Evolutionary conservation across 495 filamentous ascomycete genomes (phyloP), one percentile per base, ranked within the genome.

Genomic region (Neurospora sp.): DNA sequence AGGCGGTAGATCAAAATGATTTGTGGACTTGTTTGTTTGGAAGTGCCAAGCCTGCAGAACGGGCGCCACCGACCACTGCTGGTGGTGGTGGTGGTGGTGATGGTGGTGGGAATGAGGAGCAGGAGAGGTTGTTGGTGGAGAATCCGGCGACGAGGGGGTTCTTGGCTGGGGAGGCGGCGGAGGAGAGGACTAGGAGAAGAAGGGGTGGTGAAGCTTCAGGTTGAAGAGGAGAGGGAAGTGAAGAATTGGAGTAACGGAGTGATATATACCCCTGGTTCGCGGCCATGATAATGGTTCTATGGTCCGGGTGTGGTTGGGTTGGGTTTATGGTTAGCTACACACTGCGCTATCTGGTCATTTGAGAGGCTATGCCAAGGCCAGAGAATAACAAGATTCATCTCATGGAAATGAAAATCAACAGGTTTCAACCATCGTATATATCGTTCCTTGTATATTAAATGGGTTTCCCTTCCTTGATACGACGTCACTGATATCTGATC

Each of bases 1-100:
- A 98, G 80, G 80, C 91, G 69, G 93, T 98, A 5, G 86, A 88
- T 36, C 86, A 92, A 71, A 88, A 91, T 45, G 95, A 97, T 81
- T 81, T 98, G 37, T 97, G 94, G 95, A 88, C 88, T 69, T 98
- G 95, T 83, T 82, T 98, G 11, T 98, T 97, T 85, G 91, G 90
- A 19, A 79, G 82, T 82, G 84, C 79, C 84, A 85, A 54, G 54
- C 13, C 43, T 66, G 9, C 21, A 5, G 39, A 17, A 28, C n/a
- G n/a, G 43, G 17, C 38, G 19, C 43, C 19, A n/a, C 8, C 43
- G 4, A 13, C 21, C 13, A 54, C 21, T 24, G 10, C 1, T 15
- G 45, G 4, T 24, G 21, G 2, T 28, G 45, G 2, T 28, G n/a
- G 5, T 24, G 24, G 11, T 13, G n/a, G 2, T 31, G 24, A 2